Evolutionary conservation across 495 filamentous ascomycete species (phyloP), one percentile per base, ranked within the genome.

Genomic region (Lindgomyces ingoldianus): DNA sequence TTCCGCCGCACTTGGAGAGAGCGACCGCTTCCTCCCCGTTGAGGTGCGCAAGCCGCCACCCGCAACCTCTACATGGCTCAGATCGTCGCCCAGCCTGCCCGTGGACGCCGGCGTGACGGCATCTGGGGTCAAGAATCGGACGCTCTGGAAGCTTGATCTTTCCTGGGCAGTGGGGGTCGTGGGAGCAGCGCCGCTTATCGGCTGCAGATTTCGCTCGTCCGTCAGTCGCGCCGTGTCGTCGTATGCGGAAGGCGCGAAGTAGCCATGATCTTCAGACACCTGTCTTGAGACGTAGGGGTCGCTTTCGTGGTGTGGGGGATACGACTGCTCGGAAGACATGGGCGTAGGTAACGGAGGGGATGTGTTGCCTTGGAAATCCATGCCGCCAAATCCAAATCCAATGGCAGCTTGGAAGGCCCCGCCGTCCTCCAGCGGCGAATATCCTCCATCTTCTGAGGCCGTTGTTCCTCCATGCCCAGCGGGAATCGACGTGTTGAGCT

Each of bases 11-110:
- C 85, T 86, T 3, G 85, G 81, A 3, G 93, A 96, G 60, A 80
- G 70, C 10, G 79, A 76, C 70, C 85, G 51, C 72, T 87, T 81
- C 72, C 89, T 76, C 74, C 79, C 76, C 72, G 81, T 64, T 66
- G 80, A 62, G 69, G 80, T 41, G 21, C 58, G 62, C 25, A 59
- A 41, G 19, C 51, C 62, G 21, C 67, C 71, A 19, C 66, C 65
- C 1, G 84, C 83, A 60, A 74, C 77, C 74, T 90, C 88, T 18
- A 81, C 65, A 68, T 80, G 76, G 29, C 74, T 76, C 30, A 89
- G 73, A 72, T 89, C 83, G 73, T 91, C 87, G 18, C 88, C 87
- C 18, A 89, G 71, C 36, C 79, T 80, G n/a, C n/a, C n/a, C n/a
- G n/a, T n/a, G 9, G 83, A 79, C 41, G 73, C 78, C 45, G 73